A percentile compares a stretch with the other conserved stretches of the same genome.
phyloP scores from a whole-genome alignment of 2,329 filamentous ascomycete genomes.

The Berkeleyomyces basicola region DNA sequence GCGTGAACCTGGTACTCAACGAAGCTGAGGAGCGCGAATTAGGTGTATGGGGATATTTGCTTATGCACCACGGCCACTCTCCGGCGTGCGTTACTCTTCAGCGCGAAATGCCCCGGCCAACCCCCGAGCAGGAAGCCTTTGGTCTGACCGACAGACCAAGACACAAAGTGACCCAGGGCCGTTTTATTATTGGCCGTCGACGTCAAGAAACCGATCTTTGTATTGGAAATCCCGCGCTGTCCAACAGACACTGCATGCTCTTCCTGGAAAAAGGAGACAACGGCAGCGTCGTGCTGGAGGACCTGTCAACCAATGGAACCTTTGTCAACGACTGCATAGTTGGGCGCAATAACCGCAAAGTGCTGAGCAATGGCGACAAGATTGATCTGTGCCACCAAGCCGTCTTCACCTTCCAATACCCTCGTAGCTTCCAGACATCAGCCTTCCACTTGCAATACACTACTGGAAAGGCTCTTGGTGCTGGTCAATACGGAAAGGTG shows the following conservation, averaged over 20 bases:
- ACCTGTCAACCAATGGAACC: constrained; percentile 89
- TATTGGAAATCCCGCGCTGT: constrained; percentile 46
- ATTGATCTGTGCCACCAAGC: constrained; percentile 73
- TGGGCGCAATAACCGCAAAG: constrained; percentile 78
- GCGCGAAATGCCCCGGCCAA: constrained; percentile 46
- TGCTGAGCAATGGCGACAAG: constrained; percentile 79
- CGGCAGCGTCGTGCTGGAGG: constrained; percentile 59
- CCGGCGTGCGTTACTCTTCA: constrained; percentile 56
- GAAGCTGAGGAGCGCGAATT: constrained; percentile 70
- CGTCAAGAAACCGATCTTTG: constrained; percentile 38
- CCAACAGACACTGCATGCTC: constrained; percentile 64
- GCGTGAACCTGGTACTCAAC: constrained; percentile 35
- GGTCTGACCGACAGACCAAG: constrained; percentile 25
- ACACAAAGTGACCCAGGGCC: constrained; percentile 19
- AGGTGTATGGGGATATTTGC: constrained; percentile 89
- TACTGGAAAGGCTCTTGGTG: constrained; percentile 70
- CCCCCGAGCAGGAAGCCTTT: constrained; percentile 13
- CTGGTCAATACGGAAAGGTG: constrained; percentile 89
- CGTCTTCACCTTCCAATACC: constrained; percentile 84
- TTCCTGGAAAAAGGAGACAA: constrained; percentile 44
- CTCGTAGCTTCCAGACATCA: constrained; percentile 44
- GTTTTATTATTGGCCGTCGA: constrained; percentile 10
- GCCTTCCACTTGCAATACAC: constrained; percentile 77
- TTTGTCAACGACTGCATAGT: constrained; percentile 87
- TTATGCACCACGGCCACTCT: constrained; percentile 58